Conservation (phyloP, 2,329 filamentous ascomycete species). For the Phyllosticta paracitricarpa region DNA sequence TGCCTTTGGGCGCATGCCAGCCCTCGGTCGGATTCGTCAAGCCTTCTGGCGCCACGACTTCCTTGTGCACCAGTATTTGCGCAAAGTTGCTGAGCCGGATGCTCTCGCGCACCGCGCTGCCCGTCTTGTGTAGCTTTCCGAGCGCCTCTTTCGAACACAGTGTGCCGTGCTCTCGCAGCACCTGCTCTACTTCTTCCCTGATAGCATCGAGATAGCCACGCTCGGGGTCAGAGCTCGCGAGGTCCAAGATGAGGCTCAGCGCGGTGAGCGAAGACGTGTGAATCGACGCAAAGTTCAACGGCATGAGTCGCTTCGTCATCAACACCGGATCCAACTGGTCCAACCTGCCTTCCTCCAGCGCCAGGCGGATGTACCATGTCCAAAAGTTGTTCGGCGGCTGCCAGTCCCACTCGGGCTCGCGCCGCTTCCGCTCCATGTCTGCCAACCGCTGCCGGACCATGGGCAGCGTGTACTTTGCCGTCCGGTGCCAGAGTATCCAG, state of each 20-base stretch:
- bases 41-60: constrained; percentile 19
- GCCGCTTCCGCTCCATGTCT: constrained; percentile 34
- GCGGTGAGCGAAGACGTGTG: constrained; percentile 48
- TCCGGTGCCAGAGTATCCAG: constrained; percentile 38
- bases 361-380: constrained; percentile 47
- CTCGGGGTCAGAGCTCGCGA: constrained; percentile 15
- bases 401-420: constrained; percentile 32
- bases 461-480: constrained; percentile 35
- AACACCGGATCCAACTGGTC: constrained; percentile 39
- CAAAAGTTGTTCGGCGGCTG: constrained; percentile 46
- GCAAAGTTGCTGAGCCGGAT: constrained; percentile 20
- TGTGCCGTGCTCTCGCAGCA: neutral
- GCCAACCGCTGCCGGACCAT: constrained; percentile 41
- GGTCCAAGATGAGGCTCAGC: constrained; percentile 23
- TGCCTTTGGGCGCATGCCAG: constrained; percentile 15
- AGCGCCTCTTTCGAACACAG: constrained; percentile 17
- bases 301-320: constrained; percentile 44
- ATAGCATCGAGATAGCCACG: constrained; percentile 7
- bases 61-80: constrained; percentile 14
- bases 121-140: constrained; percentile 17
- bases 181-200: neutral
- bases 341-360: constrained; percentile 33
- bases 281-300: constrained; percentile 49
- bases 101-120: constrained; percentile 23
- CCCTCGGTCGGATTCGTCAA: constrained; percentile 18